Evolutionary conservation across 108 stramenopile genomes (phyloP).

Genomic region (Cyclostephanos tholiformis): DNA sequence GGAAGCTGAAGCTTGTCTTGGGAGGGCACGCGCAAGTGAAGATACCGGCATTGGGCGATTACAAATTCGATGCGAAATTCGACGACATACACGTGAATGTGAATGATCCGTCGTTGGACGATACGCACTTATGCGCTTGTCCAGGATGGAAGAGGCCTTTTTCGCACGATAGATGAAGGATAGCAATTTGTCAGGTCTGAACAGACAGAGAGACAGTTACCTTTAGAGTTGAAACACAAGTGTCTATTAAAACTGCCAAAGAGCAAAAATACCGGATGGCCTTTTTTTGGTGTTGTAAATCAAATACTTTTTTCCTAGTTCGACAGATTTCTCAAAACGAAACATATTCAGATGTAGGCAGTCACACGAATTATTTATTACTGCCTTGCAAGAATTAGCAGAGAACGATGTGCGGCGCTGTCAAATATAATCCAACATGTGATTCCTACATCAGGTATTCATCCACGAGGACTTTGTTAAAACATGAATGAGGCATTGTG

Average conservation of each 20-base stretch:
- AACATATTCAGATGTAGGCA: background rate
- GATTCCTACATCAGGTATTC: background rate
- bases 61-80: constrained; percentile 51
- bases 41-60: constrained; percentile 60
- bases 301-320: too few species aligned
- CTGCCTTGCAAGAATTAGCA: background rate
- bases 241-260: too few species aligned
- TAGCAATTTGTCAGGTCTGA: too few species aligned
- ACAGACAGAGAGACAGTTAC: too few species aligned
- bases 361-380: background rate
- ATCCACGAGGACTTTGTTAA: background rate
- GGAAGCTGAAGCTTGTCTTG: constrained; percentile 55
- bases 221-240: background rate
- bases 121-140: constrained; percentile 78
- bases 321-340: too few species aligned
- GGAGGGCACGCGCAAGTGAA: constrained; percentile 41
- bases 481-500: background rate
- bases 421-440: background rate
- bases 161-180: background rate
- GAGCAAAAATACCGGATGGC: background rate
- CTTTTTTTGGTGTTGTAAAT: too few species aligned
- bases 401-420: background rate
- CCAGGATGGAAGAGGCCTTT: constrained; percentile 63
- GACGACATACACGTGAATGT: constrained; percentile 65
- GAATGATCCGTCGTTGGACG: constrained; percentile 59